Evolutionary conservation across 1,284 basidiomycete species (phyloP).

Genomic region (Apiotrichum veenhuisii): DNA sequence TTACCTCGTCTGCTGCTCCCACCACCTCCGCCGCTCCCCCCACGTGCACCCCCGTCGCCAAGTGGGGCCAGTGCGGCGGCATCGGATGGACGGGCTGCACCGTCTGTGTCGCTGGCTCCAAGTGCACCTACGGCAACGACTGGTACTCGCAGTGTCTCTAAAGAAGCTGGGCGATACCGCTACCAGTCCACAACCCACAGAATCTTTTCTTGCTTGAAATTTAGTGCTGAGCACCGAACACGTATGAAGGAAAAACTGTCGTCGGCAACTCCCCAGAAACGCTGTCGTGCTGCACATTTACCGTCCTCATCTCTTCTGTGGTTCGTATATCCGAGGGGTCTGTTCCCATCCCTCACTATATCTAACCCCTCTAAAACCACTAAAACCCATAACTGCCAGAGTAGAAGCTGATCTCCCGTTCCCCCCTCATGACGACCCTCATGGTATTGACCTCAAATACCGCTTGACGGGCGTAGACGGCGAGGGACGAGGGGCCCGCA

Average conservation of each 20-base stretch:
- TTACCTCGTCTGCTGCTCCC: background rate
- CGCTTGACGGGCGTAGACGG: conserved; percentile 14
- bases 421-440: conserved; percentile 16
- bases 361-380: background rate
- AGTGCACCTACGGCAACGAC: background rate
- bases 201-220: too few relatives aligned
- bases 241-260: too few relatives aligned
- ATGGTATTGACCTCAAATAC: conserved; percentile 18
- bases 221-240: too few relatives aligned
- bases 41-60: background rate
- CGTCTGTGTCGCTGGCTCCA: background rate
- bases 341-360: too few relatives aligned
- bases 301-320: too few relatives aligned
- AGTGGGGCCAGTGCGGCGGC: conserved; percentile 1
- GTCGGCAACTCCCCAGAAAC: too few relatives aligned
- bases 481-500: conserved; percentile 24
- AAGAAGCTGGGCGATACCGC: background rate
- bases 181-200: too few relatives aligned
- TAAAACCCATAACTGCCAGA: conserved; percentile 24
- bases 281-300: too few relatives aligned
- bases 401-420: conserved; percentile 21
- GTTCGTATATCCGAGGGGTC: too few relatives aligned
- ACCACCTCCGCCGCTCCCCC: background rate
- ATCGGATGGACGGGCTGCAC: background rate
- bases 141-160: conserved; percentile 1